Evolutionary conservation across 2,329 filamentous ascomycete genomes (phyloP).

Genomic region (Hirsutella rhossiliensis): DNA sequence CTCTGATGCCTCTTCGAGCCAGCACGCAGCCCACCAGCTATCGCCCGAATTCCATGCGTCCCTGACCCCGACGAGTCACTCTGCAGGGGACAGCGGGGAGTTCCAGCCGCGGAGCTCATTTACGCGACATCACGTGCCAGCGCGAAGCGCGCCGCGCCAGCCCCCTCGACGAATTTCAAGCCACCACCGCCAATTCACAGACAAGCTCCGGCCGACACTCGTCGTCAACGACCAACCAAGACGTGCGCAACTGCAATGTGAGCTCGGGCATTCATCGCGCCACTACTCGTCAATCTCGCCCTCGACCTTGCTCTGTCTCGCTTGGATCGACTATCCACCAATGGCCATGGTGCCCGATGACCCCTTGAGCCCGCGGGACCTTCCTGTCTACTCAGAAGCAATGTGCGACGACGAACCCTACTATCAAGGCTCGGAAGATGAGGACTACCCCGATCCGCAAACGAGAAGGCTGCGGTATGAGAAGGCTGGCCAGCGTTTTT

Average conservation of each 20-base stretch:
- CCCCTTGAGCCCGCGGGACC: background rate
- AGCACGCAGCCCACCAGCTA: no score
- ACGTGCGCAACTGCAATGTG: no score
- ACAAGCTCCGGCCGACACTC: background rate
- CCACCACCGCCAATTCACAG: background rate
- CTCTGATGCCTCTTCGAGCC: no score
- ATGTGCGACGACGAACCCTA: constrained; percentile 37
- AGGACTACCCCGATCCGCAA: constrained; percentile 34
- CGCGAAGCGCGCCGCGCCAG: constrained; percentile 17
- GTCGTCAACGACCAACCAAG: background rate
- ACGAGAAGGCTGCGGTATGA: constrained; percentile 43
- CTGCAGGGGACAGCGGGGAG: no score
- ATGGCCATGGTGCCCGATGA: background rate
- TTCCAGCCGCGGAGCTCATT: constrained; percentile 7
- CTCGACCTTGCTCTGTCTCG: no score
- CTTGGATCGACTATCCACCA: no score
- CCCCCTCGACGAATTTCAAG: background rate
- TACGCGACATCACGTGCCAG: constrained; percentile 23
- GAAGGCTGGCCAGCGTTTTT: constrained; percentile 42
- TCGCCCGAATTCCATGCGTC: no score
- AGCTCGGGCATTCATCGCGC: no score
- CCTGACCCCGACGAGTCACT: no score
- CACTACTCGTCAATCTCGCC: no score
- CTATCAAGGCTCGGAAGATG: constrained; percentile 45
- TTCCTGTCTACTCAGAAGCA: constrained; percentile 32